Conservation (phyloP, 257 asterid genomes). For the Verbena officinalis region DNA sequence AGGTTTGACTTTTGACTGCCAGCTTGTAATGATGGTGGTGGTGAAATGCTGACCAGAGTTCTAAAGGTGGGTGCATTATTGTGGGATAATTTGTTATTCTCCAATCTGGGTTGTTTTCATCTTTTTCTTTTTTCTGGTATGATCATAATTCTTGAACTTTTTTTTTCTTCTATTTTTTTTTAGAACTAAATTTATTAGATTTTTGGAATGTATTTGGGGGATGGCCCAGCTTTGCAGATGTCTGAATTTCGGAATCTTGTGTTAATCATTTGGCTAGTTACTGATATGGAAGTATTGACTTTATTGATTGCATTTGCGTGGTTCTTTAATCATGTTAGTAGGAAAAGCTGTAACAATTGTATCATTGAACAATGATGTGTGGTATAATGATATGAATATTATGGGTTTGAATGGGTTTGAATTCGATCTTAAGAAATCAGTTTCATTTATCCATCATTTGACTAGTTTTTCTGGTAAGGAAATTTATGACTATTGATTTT, state of each 20-base stretch:
- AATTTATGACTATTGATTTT: constrained; percentile 17
- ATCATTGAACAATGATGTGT: constrained; percentile 22
- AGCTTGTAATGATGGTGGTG: constrained; percentile 15
- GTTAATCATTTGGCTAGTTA: constrained; percentile 14
- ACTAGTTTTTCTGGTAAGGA: constrained; percentile 10
- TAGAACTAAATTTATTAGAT: neutral
- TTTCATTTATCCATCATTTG: constrained; percentile 22
- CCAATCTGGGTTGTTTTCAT: neutral
- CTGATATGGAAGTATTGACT: constrained; percentile 20
- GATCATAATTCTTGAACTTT: constrained; percentile 20
- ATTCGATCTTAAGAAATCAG: constrained; percentile 8
- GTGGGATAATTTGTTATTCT: constrained; percentile 12
- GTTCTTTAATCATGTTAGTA: constrained; percentile 23
- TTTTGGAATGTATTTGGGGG: constrained; percentile 25
- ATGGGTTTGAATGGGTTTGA: neutral
- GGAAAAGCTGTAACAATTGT: neutral
- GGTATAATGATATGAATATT: constrained; percentile 5
- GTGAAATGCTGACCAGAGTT: neutral
- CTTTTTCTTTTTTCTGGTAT: constrained; percentile 4
- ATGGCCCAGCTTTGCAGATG: constrained; percentile 28
- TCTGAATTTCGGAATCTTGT: constrained; percentile 17
- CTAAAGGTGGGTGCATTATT: constrained; percentile 23
- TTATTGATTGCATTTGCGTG: constrained; percentile 7
- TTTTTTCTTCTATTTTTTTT: neutral
- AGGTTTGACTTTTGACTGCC: constrained; percentile 32